Evolutionary conservation across 2,329 filamentous ascomycete species (phyloP), one percentile per base, ranked within the genome.

Genomic region (Botrytis porri): DNA sequence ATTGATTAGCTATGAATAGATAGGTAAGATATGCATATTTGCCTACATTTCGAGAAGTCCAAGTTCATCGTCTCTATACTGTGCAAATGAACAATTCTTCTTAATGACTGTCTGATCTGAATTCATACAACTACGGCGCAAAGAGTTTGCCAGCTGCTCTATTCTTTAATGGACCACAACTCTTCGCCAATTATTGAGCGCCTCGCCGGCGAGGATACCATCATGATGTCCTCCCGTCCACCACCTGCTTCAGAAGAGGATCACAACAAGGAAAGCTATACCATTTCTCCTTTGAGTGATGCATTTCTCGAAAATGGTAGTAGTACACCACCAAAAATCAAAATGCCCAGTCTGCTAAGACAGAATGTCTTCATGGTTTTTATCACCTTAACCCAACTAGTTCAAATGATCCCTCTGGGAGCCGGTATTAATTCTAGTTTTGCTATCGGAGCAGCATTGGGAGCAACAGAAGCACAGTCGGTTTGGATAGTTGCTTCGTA

Each of bases 401-500:
- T 72, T 39, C 61, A 72, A 41, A 73, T 69, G 71, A 69, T 73
- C 22, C 71, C 71, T 35, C 29, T 69, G 10, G 71, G 71, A 18
- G 64, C 64, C 41, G 71, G 64, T 35, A 69, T 73, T 20, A 73
- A 69, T 16, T 66, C 62, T 48, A 61, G 62, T 54, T 61, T 73
- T 8, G 64, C 63, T 39, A 69, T 61, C 12, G 71, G 54, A 20
- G 51, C n/a, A 69, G 54, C 63, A 18, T 45, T 73, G n/a, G 71
- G 71, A 10, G 71, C 64, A 51, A 61, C 64, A 39, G 48, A 57
- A 25, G 39, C 22, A 18, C 39, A 69, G 32, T 69, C 71, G 1
- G 54, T 69, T 32, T 73, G 71, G 64, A 61, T 69, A 7, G 71
- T 73, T 37, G 71, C 71, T 6, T 69, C 63, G 32, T 71, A 73